Base-by-base conservation (phyloP, 2,329 filamentous ascomycete genomes). In the Colletotrichum coccodes region DNA sequence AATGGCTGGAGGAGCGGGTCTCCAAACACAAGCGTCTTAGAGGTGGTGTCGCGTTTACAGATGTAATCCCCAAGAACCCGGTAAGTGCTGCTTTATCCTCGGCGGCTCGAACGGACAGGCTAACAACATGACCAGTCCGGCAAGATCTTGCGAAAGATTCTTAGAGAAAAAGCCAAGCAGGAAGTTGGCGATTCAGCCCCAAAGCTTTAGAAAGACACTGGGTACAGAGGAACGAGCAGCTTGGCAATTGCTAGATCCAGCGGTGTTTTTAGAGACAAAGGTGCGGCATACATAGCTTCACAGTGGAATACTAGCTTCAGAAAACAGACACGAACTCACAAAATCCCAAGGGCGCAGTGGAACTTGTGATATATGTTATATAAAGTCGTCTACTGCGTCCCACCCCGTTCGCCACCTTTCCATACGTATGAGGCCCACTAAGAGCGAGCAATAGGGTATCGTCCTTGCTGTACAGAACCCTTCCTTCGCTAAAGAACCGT, bases 11-110 rank as follows among this genome's bases (percentile, higher is more conserved):
- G 21, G 85, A 84, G 58, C 87, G 87, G 62, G 91, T 94, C 5
- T 85, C 88, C 2, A 82, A 81, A 52, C 87, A 91, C 72, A 95
- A 95, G 79, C 84, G 88, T 70, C 82, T 94, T 57, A 88, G 84
- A 34, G 92, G 92, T 0, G 92, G 92, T 2, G 89, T 95, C 2
- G 82, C 86, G 14, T 93, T 94, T 76, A 79, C 90, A 2, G 88
- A 92, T 49, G 82, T 81, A 6, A 90, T 94, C 57, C 92, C 92
- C 3, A 80, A 79, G 73, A 77, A 79, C 72, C 89, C 89, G 42
- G 88, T 90, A 75, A 76, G 84, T 79, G 54, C 46, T 34, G 38
- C 26, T 42, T 18, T 32, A 50, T 44, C 23, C 7, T 46, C 14
- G n/a, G 34, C 30, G 62, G 57, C 54, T n/a, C 59, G 38, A 70